Base-by-base conservation (phyloP, 2,329 filamentous ascomycete genomes). In the Mycosphaerelloides madeirae region DNA sequence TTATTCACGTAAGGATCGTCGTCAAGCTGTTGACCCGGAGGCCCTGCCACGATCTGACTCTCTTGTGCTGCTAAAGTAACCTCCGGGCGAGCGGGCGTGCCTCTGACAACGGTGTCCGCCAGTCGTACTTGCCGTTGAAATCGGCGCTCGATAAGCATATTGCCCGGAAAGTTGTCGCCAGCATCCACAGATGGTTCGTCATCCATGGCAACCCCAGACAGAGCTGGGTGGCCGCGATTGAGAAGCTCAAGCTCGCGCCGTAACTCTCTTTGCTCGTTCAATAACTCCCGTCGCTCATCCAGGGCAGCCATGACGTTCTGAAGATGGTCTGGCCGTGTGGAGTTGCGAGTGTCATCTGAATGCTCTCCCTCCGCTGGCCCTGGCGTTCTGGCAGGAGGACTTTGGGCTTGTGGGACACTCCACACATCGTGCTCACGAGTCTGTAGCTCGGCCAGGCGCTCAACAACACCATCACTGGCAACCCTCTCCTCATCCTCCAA, bases 401-500 rank as follows among this genome's bases (percentile, higher is more conserved):
- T 25, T 9, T 25, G 22, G 22, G 5, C 22, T 25, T 25, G 45
- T n/a, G 60, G 60, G 9, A 64, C 61, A 31, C 61, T 56, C 61
- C 61, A 62, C 8, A 62, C 55, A 50, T 64, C 61, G 19, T 48
- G 45, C 14, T 56, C 48, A 19, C 48, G 40, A 3, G 12, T 31
- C 29, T 54, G 40, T 6, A 60, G 29, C 38, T 59, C 61, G n/a
- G 44, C 38, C 28, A 61, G 33, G 14, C 51, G 44, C 22, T 38
- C 29, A 2, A 40, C 31, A 11, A 47, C 49, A 6, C 50, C 50
- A 29, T 57, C 57, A 15, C 55, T 51, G 20, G 55, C 55, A 8
- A 50, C 47, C 22, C 48, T 40, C 13, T 52, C 49, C 29, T 65
- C 63, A 14, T 61, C 57, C 11, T 56, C 57, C 3, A 66, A 46